Conservation (phyloP, 179 eudicot genomes). For the Amaranthus tricolor region DNA sequence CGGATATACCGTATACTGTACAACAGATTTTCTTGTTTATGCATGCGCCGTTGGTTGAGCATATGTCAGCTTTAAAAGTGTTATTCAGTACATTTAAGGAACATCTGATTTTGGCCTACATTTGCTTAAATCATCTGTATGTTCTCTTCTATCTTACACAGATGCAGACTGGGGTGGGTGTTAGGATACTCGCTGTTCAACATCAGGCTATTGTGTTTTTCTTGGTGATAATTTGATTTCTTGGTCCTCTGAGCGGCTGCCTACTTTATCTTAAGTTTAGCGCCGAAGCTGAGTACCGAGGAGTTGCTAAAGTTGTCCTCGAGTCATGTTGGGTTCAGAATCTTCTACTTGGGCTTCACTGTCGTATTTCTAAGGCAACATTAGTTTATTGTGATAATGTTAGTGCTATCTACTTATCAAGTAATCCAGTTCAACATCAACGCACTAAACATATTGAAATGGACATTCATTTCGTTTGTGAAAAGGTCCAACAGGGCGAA, state of each 20-base stretch:
- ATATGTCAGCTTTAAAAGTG: background rate
- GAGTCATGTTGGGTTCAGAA: background rate
- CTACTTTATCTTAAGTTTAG: too few relatives aligned
- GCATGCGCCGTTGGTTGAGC: background rate
- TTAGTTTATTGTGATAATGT: slow-evolving; percentile 6
- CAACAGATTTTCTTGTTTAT: too few relatives aligned
- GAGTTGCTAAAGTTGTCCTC: background rate
- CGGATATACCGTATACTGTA: background rate
- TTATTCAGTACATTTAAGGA: background rate
- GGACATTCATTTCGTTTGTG: too few relatives aligned
- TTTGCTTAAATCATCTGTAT: background rate
- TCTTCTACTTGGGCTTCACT: too few relatives aligned
- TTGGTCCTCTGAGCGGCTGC: too few relatives aligned
- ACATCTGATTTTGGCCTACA: background rate
- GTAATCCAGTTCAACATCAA: background rate
- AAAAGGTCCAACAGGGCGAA: too few relatives aligned
- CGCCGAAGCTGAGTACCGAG: background rate
- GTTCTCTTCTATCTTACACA: too few relatives aligned
- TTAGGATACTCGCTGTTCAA: too few relatives aligned
- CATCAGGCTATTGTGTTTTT: too few relatives aligned
- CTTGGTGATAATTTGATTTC: too few relatives aligned
- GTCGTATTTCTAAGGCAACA: background rate
- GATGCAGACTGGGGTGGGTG: too few relatives aligned
- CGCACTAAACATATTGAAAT: too few relatives aligned
- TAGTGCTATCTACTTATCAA: background rate